Conservation (phyloP, 2,329 filamentous ascomycete genomes). For the Penicillium sp. region DNA sequence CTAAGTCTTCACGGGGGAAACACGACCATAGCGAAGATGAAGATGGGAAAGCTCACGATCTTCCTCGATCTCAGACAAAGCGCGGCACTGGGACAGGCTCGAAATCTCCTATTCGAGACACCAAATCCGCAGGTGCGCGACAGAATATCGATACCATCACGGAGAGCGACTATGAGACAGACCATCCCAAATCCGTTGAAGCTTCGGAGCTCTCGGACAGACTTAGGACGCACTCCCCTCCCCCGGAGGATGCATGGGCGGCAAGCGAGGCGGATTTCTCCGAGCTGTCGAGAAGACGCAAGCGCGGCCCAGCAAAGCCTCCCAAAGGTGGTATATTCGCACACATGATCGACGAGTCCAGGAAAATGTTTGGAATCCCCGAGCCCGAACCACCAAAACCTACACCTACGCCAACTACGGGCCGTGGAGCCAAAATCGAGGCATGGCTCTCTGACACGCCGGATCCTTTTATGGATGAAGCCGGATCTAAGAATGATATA, state of each 20-base stretch:
- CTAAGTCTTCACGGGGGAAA: slow-evolving; percentile 28
- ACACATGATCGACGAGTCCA: slow-evolving; percentile 47
- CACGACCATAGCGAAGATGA: slow-evolving; percentile 30
- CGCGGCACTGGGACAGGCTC: slow-evolving; percentile 30
- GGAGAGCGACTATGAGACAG: slow-evolving; percentile 24
- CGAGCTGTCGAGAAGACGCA: slow-evolving; percentile 39
- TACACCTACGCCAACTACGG: slow-evolving; percentile 39
- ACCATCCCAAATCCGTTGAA: slow-evolving; percentile 24
- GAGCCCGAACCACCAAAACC: slow-evolving; percentile 40
- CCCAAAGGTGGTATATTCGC: slow-evolving; percentile 46
- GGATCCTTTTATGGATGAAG: slow-evolving; percentile 55
- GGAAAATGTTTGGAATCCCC: slow-evolving; percentile 47
- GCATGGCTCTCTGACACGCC: slow-evolving; percentile 61
- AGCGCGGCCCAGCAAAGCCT: slow-evolving; percentile 34
- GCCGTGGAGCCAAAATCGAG: slow-evolving; percentile 56
- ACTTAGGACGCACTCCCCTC: slow-evolving; percentile 28
- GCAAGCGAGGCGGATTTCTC: slow-evolving; percentile 43
- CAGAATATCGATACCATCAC: slow-evolving; percentile 23
- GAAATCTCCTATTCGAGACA: slow-evolving; percentile 26
- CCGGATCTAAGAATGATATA: slow-evolving; percentile 37
- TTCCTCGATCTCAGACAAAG: slow-evolving; percentile 28
- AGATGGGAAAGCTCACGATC: slow-evolving; percentile 23
- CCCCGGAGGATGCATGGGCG: slow-evolving; percentile 36
- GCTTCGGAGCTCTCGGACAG: slow-evolving; percentile 26
- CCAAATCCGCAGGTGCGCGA: slow-evolving; percentile 19